Evolutionary conservation across 208 protist genomes (phyloP), one percentile per base, ranked within the genome.

Genomic region (Leishmania major): DNA sequence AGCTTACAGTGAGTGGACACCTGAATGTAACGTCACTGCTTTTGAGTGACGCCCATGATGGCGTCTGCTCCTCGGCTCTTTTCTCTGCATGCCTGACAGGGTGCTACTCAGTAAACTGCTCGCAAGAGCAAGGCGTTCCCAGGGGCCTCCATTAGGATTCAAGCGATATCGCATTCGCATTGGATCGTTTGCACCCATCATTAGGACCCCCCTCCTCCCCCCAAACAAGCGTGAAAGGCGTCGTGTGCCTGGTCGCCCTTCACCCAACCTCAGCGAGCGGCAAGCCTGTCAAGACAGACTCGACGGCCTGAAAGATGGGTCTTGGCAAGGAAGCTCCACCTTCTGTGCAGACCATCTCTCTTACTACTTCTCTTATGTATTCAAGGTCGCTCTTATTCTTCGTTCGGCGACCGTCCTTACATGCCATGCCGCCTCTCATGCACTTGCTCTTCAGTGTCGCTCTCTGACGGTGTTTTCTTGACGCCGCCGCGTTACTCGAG

Each of bases 41-140:
- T 59, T 73, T 77, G 31, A 11, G 45, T 64, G 40, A 69, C 60
- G 13, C 11, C 49, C 17, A 71, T 77, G 49, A 78, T 77, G 49
- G 43, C 11, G n/a, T 66, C 55, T 64, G 51, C 45, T 78, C 28
- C 22, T 40, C 25, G 13, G 13, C 51, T 60, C 51, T 45, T 77
- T 60, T 59, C 51, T 77, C 35, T 60, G 51, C 25, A 67, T 25
- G 55, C n/a, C 31, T 47, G 31, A 19, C 28, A 60, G 17, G 59
- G 31, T 19, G 19, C 4, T 43, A 66, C 51, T 64, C 28, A 57
- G 49, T 47, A 74, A 28, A 74, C 69, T 74, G 69, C 69, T 55
- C 69, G 28, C 40, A 53, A 74, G 45, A 28, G 28, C 69, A 51
- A 35, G 11, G 45, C 15, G 8, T 74, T 74, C 69, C 55, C 45